These are phyloP conservation scores for Gossypium bickii DNA, from an alignment of 345 rosid species.

Conservation along the genomic window DNA sequence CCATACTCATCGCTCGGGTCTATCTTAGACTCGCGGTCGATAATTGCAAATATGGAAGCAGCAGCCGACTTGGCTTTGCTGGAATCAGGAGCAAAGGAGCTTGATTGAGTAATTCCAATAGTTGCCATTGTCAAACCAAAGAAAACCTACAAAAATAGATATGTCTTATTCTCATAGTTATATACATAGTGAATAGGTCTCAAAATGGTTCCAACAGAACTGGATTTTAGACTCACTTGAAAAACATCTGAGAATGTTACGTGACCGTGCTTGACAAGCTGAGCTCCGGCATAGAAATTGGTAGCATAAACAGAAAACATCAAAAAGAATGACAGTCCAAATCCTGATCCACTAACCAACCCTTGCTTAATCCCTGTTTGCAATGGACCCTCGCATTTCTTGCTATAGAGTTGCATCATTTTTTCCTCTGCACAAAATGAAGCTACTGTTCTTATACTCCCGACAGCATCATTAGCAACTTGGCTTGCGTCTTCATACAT, in stretches of 20 bases:
- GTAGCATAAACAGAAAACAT: conserved; percentile 51
- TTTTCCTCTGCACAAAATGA: conserved; percentile 88
- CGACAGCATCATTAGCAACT: conserved; percentile 86
- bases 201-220: background rate
- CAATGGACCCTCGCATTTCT: conserved; percentile 78
- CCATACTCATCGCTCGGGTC: conserved; percentile 29
- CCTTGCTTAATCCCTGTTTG: conserved; percentile 69
- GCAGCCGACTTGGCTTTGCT: conserved; percentile 24
- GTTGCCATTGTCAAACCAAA: conserved; percentile 29
- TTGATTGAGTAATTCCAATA: conserved; percentile 25
- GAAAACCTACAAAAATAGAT: conserved; percentile 22
- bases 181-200: background rate
- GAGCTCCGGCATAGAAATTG: conserved; percentile 77
- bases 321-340: conserved; percentile 62
- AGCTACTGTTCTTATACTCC: conserved; percentile 83
- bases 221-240: conserved; percentile 21
- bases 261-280: conserved; percentile 47
- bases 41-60: conserved; percentile 30
- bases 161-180: background rate
- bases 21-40: conserved; percentile 31
- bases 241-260: conserved; percentile 58
- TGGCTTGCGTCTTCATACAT: conserved; percentile 91
- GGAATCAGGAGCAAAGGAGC: conserved; percentile 26
- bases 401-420: conserved; percentile 63
- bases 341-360: conserved; percentile 59